Conservation (phyloP, 2,329 filamentous ascomycete genomes). For the Cytospora schulzeri region DNA sequence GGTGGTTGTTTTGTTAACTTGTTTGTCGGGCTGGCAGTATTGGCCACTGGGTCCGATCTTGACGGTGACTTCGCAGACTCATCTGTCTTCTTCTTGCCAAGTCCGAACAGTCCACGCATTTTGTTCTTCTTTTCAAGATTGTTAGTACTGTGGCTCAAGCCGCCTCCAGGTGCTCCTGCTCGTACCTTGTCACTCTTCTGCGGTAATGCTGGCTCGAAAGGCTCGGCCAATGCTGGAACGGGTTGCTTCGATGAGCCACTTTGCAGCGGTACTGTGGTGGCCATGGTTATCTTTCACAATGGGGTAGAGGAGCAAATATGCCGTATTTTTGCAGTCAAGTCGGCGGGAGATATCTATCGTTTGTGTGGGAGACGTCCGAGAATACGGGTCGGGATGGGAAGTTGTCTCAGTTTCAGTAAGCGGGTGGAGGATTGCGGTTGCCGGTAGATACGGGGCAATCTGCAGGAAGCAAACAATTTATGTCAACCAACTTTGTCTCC, state of each 20-base stretch:
- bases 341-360: background rate
- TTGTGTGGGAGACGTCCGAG: constrained; percentile 11
- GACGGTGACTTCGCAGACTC: constrained; percentile 43
- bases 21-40: constrained; percentile 35
- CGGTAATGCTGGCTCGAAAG: constrained; percentile 29
- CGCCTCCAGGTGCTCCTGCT: constrained; percentile 33
- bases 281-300: constrained; percentile 32
- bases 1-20: constrained; percentile 36
- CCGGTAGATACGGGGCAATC: constrained; percentile 14
- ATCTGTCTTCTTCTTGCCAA: constrained; percentile 63
- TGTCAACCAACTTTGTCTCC: constrained; percentile 20
- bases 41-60: constrained; percentile 36
- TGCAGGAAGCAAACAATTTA: constrained; percentile 24
- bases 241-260: constrained; percentile 35
- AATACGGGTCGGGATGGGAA: constrained; percentile 7
- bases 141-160: constrained; percentile 35
- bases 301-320: constrained; percentile 7
- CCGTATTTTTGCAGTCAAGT: constrained; percentile 1
- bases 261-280: constrained; percentile 31
- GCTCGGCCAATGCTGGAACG: constrained; percentile 35
- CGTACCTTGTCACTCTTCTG: constrained; percentile 39
- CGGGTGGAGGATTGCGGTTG: constrained; percentile 8
- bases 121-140: constrained; percentile 42
- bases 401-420: constrained; percentile 21
- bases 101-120: constrained; percentile 61